A percentile compares a stretch with the other conserved stretches of the same genome.
These are phyloP conservation scores for Amauroascus verrucosus DNA, from an alignment of 2,329 filamentous ascomycete genomes.

Conservation along the genomic window DNA sequence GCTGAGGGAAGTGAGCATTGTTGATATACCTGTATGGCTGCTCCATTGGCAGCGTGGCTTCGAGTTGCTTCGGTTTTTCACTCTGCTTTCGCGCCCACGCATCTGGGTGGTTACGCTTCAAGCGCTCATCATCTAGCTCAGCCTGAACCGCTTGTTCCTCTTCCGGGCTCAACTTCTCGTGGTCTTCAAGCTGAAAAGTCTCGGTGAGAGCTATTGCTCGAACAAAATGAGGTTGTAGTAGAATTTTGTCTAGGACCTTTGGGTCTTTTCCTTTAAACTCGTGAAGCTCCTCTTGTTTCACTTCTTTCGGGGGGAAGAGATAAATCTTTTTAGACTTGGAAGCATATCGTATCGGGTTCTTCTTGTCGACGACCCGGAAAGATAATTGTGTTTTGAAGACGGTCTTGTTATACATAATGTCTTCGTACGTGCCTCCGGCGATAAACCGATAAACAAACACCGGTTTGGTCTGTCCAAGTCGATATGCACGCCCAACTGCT, in stretches of 20 bases:
- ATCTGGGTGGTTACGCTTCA: constrained; percentile 30
- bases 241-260: constrained; percentile 49
- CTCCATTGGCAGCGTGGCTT: constrained; percentile 1
- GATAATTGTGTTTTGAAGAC: constrained; percentile 77
- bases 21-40: not conserved
- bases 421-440: constrained; percentile 68
- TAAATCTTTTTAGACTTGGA: constrained; percentile 46
- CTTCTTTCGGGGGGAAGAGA: constrained; percentile 48
- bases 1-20: not conserved
- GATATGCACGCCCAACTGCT: constrained; percentile 75
- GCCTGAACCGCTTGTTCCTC: constrained; percentile 49
- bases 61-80: constrained; percentile 12
- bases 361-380: constrained; percentile 71
- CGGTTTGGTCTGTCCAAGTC: constrained; percentile 67
- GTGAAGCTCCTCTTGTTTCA: constrained; percentile 43
- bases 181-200: constrained; percentile 60
- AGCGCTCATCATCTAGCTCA: constrained; percentile 33
- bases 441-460: constrained; percentile 81
- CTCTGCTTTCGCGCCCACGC: constrained; percentile 23
- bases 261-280: constrained; percentile 50
- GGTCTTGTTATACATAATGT: constrained; percentile 59
- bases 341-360: constrained; percentile 60
- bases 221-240: constrained; percentile 24
- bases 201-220: constrained; percentile 54
- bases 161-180: constrained; percentile 51